A percentile compares a stretch with the other conserved stretches of the same genome.
Conservation (phyloP, 2,329 filamentous ascomycete species). For the Trichoderma brevicompactum region DNA sequence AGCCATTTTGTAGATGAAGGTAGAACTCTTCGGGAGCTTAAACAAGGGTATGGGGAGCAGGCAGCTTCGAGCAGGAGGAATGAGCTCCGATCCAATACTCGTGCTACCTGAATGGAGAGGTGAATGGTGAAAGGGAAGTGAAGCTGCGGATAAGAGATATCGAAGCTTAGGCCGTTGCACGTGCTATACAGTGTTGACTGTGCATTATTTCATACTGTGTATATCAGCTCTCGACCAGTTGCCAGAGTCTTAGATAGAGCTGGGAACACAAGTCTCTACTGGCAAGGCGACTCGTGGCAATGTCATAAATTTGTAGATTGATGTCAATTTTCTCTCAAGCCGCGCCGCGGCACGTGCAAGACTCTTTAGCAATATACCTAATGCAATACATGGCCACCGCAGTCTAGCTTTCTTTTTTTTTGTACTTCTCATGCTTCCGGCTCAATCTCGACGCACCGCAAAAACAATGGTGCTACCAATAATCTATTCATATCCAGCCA, state of each 20-base stretch:
- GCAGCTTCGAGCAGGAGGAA: neutral
- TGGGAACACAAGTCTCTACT: no score
- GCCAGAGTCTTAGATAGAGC: neutral
- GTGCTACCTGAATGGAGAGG: neutral
- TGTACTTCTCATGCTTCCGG: neutral
- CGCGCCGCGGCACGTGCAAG: neutral
- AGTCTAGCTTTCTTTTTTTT: neutral
- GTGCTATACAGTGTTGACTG: neutral
- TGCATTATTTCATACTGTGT: neutral
- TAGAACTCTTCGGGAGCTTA: neutral
- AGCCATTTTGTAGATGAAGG: conserved; percentile 54
- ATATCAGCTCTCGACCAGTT: neutral
- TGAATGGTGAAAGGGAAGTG: neutral
- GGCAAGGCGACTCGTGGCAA: neutral
- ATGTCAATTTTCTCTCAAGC: neutral
- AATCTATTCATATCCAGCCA: conserved; percentile 1
- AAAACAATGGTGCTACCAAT: conserved; percentile 6
- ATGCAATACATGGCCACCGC: neutral
- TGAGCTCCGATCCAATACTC: no score
- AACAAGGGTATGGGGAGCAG: no score
- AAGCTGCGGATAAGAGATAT: neutral
- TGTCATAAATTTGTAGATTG: neutral
- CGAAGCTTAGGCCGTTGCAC: conserved; percentile 5
- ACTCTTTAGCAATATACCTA: neutral
- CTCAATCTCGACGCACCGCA: neutral